These are phyloP conservation scores for Alternaria angustiovoidea DNA, from an alignment of 2,329 filamentous ascomycete genomes.

Conservation along the genomic window DNA sequence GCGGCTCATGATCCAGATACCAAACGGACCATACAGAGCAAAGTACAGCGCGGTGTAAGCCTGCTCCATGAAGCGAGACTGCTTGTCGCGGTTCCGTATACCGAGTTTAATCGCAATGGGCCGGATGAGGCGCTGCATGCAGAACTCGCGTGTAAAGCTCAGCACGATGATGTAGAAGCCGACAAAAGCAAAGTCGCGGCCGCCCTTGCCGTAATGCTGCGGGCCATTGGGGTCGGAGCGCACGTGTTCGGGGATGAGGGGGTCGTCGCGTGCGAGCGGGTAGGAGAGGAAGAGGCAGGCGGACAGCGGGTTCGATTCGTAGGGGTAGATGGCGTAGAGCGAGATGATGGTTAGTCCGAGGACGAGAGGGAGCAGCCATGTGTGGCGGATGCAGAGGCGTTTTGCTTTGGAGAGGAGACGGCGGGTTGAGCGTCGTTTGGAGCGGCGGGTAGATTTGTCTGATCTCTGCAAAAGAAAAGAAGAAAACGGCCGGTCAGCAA, in stretches of 20 bases:
- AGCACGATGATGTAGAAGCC: constrained; percentile 88
- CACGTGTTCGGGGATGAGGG: constrained; percentile 29
- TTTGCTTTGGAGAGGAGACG: constrained; percentile 56
- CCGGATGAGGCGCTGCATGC: constrained; percentile 89
- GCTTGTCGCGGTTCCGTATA: constrained; percentile 77
- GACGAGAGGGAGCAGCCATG: constrained; percentile 73
- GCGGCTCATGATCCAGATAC: constrained; percentile 87
- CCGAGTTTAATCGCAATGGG: constrained; percentile 76
- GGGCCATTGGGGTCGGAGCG: constrained; percentile 52
- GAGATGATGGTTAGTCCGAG: constrained; percentile 70
- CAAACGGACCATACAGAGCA: constrained; percentile 78
- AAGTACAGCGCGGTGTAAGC: constrained; percentile 95
- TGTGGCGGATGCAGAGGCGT: constrained; percentile 60
- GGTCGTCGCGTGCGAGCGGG: constrained; percentile 65
- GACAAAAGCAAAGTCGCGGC: constrained; percentile 85
- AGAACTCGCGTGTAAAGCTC: constrained; percentile 92
- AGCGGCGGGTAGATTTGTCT: constrained; percentile 46
- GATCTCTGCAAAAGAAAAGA: constrained; percentile 19
- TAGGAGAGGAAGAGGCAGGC: constrained; percentile 92
- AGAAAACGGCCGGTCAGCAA: not conserved
- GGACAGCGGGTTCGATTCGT: constrained; percentile 78
- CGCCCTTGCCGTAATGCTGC: constrained; percentile 86
- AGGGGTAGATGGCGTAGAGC: constrained; percentile 78
- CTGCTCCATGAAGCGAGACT: constrained; percentile 94
- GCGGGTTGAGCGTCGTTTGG: constrained; percentile 57